phyloP scores from a whole-genome alignment of 352 stramenopile genomes.

The Pythium aristosporum region DNA sequence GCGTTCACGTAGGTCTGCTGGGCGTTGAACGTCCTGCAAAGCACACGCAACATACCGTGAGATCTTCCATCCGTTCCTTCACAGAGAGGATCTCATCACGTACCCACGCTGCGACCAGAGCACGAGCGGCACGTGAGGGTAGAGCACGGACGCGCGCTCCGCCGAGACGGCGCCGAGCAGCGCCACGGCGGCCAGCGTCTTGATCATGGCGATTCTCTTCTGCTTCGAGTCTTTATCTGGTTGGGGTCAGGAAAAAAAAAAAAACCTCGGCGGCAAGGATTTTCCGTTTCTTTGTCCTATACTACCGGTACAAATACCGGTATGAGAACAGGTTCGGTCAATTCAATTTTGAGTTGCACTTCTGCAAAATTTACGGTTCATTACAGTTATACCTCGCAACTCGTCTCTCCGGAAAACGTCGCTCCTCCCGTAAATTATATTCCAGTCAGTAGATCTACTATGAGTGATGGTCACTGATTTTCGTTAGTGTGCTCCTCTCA shows the following conservation, averaged over 20 bases:
- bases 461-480: too few species aligned
- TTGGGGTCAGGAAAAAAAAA: conserved; percentile 5
- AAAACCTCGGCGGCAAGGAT: too few species aligned
- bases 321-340: conserved; percentile 1
- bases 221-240: conserved; percentile 5
- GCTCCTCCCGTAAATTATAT: too few species aligned
- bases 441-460: too few species aligned
- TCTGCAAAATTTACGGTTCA: too few species aligned
- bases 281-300: conserved; percentile 22
- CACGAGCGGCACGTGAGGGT: conserved; percentile 56
- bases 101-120: conserved; percentile 70
- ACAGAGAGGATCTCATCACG: too few species aligned
- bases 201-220: conserved; percentile 1
- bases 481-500: too few species aligned
- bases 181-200: conserved; percentile 20
- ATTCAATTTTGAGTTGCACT: conserved; percentile 24
- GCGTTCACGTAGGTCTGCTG: conserved; percentile 47
- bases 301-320: conserved; percentile 16
- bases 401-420: background rate
- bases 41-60: background rate
- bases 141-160: conserved; percentile 29
- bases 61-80: too few species aligned
- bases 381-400: background rate
- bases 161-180: conserved; percentile 6
- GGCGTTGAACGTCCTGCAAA: conserved; percentile 43